Evolutionary conservation across 2,329 filamentous ascomycete species (phyloP), one percentile per base, ranked within the genome.

Genomic region (Fusarium sp.): DNA sequence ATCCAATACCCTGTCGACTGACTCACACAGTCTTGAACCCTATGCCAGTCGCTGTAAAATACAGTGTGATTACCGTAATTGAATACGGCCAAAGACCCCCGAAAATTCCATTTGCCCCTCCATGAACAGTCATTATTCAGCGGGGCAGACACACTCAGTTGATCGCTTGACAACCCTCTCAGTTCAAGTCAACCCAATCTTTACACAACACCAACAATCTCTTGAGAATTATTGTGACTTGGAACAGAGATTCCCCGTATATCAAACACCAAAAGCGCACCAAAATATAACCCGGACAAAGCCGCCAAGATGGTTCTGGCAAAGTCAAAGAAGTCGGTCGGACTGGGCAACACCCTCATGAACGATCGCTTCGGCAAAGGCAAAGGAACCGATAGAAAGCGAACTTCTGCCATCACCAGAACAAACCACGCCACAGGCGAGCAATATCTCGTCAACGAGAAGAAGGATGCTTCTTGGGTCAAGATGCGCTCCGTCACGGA

Each of bases 401-500:
- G 91, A 77, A 87, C 77, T 7, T 78, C 79, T 1, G 83, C 81
- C 49, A 83, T 88, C 62, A 86, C 84, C 24, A 89, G 92, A 75
- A 91, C 93, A 68, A 89, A 94, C 78, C 89, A 94, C 75, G 85
- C 88, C 26, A 93, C 92, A 22, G 94, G 93, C 76, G 92, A 96
- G 78, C 90, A 90, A 84, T 99, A 99, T 79, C 89, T 98, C 74
- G 96, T 93, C 48, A 97, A 97, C 78, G 91, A 92, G 69, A 90
- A 89, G 73, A 90, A 96, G 78, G 94, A 98, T 82, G 96, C 95
- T 35, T 87, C 93, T 72, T 99, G 94, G 94, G 93, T 98, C 77
- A 99, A 98, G 85, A 98, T 99, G 96, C 93, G 95, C 83, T 97
- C 93, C 79, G 92, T 99, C 72, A 99, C 96, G 7, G 93, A 99